Evolutionary conservation across 192 early-diverging fungal species (phyloP), one percentile per base, ranked within the genome.

Genomic region (Lobosporangium transversale): DNA sequence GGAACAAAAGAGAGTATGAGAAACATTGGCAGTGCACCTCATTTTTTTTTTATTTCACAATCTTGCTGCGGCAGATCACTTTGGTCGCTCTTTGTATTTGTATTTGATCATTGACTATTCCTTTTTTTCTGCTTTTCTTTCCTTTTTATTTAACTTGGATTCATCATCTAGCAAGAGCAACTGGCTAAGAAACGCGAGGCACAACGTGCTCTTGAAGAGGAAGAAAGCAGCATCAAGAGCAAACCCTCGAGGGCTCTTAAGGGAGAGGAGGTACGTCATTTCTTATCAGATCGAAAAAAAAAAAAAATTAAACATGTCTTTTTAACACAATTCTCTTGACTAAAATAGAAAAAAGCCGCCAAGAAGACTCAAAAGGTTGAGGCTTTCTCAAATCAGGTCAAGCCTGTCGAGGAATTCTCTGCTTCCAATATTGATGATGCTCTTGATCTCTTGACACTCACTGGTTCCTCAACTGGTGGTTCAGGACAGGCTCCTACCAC

Each of bases 391-490:
- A 43, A 49, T n/a, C 76, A 83, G 36, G 66, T 81, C 69, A 78
- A 79, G 49, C 53, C 80, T 52, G 81, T 93, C 26, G 89, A 91
- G 24, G 84, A 88, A 54, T 95, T 86, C 78, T 82, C 90, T 2
- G 94, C 96, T 3, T 84, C 83, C 26, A 93, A 92, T 53, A 87
- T 98, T 68, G 94, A 98, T 71, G 93, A 90, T 62, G 94, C 94
- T 15, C 78, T 98, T 7, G 88, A 93, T 58, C 85, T 95, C 3
- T 67, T 98, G 61, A 57, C 78, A 0, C 40, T 70, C 18, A 66
- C 78, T 24, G 68, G 51, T 27, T 27, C 68, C 1, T 62, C 47
- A 18, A 42, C 53, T 23, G 64, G 60, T 3, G 74, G 68, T 20
- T 37, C 58, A 11, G 82, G 56, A 3, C 36, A 48, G 24, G 66